Evolutionary conservation across 164 flowering plant genomes (phyloP).

Genomic region (Echeveria elegans): DNA sequence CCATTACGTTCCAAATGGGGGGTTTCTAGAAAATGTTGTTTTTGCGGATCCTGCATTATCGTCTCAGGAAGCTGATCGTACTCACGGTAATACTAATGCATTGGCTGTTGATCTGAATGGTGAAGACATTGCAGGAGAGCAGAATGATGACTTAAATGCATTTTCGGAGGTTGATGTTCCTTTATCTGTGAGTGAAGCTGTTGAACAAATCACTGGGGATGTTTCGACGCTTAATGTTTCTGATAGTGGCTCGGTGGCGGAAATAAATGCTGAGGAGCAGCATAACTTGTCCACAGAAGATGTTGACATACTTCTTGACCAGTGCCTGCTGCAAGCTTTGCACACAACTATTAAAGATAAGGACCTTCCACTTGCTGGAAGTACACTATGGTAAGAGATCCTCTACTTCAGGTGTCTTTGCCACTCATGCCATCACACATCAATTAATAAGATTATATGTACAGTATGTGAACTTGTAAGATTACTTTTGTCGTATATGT

Average conservation of each 20-base stretch:
- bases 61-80: conserved; percentile 23
- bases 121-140: conserved; percentile 14
- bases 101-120: conserved; percentile 23
- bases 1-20: conserved; percentile 78
- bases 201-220: conserved; percentile 23
- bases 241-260: conserved; percentile 24
- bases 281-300: conserved; percentile 52
- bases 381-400: conserved; percentile 67
- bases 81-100: conserved; percentile 23
- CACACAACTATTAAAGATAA: conserved; percentile 83
- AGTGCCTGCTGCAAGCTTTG: conserved; percentile 88
- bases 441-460: too few relatives aligned
- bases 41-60: conserved; percentile 61
- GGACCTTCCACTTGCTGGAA: conserved; percentile 92
- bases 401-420: background rate
- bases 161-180: conserved; percentile 17
- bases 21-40: conserved; percentile 75
- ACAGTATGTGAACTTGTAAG: too few relatives aligned
- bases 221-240: conserved; percentile 33
- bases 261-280: conserved; percentile 36
- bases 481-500: too few relatives aligned
- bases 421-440: too few relatives aligned
- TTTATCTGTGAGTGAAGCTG: conserved; percentile 13
- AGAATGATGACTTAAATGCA: conserved; percentile 15
- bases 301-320: conserved; percentile 69